A percentile compares a stretch with the other conserved stretches of the same genome.
These are phyloP conservation scores for Metarhizium robertsii DNA, from an alignment of 2,329 filamentous ascomycete genomes.

Conservation along the genomic window DNA sequence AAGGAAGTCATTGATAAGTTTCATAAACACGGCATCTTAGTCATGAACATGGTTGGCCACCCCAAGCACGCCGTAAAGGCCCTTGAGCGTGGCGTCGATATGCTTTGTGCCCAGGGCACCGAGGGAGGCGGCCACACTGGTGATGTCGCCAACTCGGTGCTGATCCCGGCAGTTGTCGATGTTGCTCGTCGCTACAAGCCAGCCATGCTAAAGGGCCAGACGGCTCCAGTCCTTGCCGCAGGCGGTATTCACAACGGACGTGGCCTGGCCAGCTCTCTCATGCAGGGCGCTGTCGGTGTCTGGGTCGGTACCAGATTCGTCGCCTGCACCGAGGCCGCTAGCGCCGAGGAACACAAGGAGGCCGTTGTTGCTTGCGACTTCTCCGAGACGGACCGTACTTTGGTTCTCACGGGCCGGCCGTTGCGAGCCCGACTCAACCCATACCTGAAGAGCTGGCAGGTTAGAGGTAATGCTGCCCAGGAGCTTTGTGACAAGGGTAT, in stretches of 20 bases:
- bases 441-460: conserved; percentile 77
- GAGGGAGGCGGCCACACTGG: conserved; percentile 93
- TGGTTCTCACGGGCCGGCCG: conserved; percentile 75
- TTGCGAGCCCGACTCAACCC: conserved; percentile 73
- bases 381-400: conserved; percentile 70
- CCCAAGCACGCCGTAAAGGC: conserved; percentile 88
- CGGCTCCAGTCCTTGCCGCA: conserved; percentile 77
- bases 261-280: conserved; percentile 69
- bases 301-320: conserved; percentile 96
- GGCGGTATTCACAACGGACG: conserved; percentile 81
- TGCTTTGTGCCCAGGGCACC: conserved; percentile 85
- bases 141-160: conserved; percentile 73
- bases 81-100: conserved; percentile 75
- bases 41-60: conserved; percentile 98
- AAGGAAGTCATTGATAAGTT: conserved; percentile 61
- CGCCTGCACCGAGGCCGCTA: conserved; percentile 70
- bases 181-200: conserved; percentile 66
- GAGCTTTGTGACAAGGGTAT: conserved; percentile 67
- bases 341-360: conserved; percentile 73
- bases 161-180: conserved; percentile 82
- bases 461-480: conserved; percentile 62
- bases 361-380: conserved; percentile 73
- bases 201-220: conserved; percentile 55
- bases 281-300: conserved; percentile 80
- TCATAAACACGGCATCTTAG: conserved; percentile 68